These are phyloP conservation scores for Corrigiola litoralis DNA, from an alignment of 179 eudicot species.

Conservation along the genomic window DNA sequence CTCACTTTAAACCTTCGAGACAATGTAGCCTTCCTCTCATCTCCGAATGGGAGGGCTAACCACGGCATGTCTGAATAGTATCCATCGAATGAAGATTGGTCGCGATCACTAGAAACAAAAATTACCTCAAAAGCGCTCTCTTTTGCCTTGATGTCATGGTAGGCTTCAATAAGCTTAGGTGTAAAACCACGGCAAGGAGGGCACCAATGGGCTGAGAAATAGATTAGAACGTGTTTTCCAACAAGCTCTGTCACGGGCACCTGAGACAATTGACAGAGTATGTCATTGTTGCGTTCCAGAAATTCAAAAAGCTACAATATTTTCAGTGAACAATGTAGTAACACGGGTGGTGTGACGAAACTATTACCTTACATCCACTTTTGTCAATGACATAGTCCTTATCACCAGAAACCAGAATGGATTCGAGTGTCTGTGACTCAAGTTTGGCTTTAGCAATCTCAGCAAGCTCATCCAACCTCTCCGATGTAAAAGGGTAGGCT, in stretches of 20 bases:
- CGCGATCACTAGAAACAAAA: slow-evolving; percentile 66
- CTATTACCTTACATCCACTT: slow-evolving; percentile 56
- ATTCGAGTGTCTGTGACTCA: slow-evolving; percentile 72
- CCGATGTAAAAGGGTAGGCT: slow-evolving; percentile 84
- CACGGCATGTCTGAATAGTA: slow-evolving; percentile 79
- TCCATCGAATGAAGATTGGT: slow-evolving; percentile 53
- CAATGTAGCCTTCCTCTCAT: slow-evolving; percentile 45
- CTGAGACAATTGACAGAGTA: slow-evolving; percentile 29
- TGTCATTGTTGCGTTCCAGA: too few species aligned
- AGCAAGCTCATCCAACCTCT: slow-evolving; percentile 68
- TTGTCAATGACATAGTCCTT: slow-evolving; percentile 59
- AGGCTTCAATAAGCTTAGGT: slow-evolving; percentile 55
- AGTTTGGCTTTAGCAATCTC: slow-evolving; percentile 63
- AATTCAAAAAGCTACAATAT: too few species aligned
- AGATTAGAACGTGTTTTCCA: slow-evolving; percentile 67
- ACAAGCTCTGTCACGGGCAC: slow-evolving; percentile 66
- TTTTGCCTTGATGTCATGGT: slow-evolving; percentile 57
- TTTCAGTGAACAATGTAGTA: too few species aligned
- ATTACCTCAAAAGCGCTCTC: slow-evolving; percentile 58
- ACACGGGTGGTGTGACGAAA: too few species aligned
- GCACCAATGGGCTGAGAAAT: slow-evolving; percentile 94
- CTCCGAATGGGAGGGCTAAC: slow-evolving; percentile 77
- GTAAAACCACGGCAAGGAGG: slow-evolving; percentile 80
- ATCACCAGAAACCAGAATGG: slow-evolving; percentile 63
- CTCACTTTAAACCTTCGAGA: slow-evolving; percentile 51